Conservation (phyloP, 2,329 filamentous ascomycete genomes). For the Tolypocladium ophioglossoides region DNA sequence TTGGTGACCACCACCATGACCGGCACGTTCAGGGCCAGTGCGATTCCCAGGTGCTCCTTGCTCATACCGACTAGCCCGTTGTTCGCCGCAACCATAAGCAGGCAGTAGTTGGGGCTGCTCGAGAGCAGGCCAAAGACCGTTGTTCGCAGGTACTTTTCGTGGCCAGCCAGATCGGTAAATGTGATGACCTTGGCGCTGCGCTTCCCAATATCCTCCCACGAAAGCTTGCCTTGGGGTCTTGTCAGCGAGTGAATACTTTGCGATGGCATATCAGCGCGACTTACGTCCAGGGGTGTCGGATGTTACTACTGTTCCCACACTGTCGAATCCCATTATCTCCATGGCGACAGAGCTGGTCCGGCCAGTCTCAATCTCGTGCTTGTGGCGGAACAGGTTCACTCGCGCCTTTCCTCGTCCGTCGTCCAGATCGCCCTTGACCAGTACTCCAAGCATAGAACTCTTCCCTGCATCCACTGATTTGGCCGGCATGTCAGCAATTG, state of each 20-base stretch:
- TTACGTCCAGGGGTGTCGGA: conserved; percentile 76
- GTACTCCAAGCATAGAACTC: conserved; percentile 87
- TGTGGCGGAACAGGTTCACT: conserved; percentile 93
- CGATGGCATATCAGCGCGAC: conserved; percentile 7
- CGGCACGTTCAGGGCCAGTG: conserved; percentile 86
- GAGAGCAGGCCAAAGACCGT: conserved; percentile 93
- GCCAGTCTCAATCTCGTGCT: conserved; percentile 94
- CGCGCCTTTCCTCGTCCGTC: conserved; percentile 89
- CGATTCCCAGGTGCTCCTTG: conserved; percentile 94
- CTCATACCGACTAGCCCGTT: conserved; percentile 97
- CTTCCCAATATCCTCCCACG: conserved; percentile 96
- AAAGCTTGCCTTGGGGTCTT: conserved; percentile 44
- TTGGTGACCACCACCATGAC: conserved; percentile 98
- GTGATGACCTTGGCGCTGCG: conserved; percentile 93
- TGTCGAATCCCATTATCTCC: conserved; percentile 98
- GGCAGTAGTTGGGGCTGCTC: conserved; percentile 91
- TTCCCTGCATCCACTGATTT: conserved; percentile 80
- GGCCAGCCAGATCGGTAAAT: conserved; percentile 90
- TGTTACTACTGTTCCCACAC: conserved; percentile 68
- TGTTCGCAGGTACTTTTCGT: conserved; percentile 89
- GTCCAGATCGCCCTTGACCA: conserved; percentile 91
- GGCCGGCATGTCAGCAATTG: conserved; percentile 4
- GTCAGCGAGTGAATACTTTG: not conserved
- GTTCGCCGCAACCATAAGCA: conserved; percentile 97
- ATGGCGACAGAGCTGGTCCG: conserved; percentile 94